Evolutionary conservation across 2,329 filamentous ascomycete genomes (phyloP), one percentile per base, ranked within the genome.

Genomic region (Talaromyces piceae): DNA sequence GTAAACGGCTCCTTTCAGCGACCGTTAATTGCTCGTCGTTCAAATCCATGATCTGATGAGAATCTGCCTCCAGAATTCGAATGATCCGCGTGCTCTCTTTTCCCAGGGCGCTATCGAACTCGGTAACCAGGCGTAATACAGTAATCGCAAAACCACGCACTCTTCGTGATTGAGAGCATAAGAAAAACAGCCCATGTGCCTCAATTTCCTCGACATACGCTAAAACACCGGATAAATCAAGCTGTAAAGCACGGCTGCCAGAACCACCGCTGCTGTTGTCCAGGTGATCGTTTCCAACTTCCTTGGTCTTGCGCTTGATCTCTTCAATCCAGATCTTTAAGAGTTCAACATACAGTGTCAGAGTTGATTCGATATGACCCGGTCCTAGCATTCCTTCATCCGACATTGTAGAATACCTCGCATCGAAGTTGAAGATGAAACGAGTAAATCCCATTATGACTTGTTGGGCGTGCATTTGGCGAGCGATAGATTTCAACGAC

Each of bases 391-490:
- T 93, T 2, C 93, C 93, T 27, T 94, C 93, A 63, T 98, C 93
- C 8, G 91, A 95, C 84, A 97, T 96, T 27, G 93, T 97, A 1
- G 91, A 89, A 67, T 98, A 98, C 22, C 91, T 84, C 58, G 95
- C 91, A 67, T 98, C 94, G 66, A 97, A 98, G 59, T 93, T 95
- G 73, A 98, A 98, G 49, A 98, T 98, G 69, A 97, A 98, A 23
- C 91, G 80, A 31, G 93, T 88, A 69, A 98, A 98, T 0, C 93
- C 91, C 69, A 94, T 95, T 0, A 91, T 95, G 3, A 98, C 93
- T 67, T 93, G 88, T 59, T 98, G 90, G 0, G 93, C 91, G 69
- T 95, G 87, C 6, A 86, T 88, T 63, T 98, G 93, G 27, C 88
- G 81, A 9, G 94, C 93, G 61, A 98, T 98, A 0, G 91, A 91